Conservation (phyloP, 1,284 basidiomycete species). For the Apiotrichum sp. region DNA sequence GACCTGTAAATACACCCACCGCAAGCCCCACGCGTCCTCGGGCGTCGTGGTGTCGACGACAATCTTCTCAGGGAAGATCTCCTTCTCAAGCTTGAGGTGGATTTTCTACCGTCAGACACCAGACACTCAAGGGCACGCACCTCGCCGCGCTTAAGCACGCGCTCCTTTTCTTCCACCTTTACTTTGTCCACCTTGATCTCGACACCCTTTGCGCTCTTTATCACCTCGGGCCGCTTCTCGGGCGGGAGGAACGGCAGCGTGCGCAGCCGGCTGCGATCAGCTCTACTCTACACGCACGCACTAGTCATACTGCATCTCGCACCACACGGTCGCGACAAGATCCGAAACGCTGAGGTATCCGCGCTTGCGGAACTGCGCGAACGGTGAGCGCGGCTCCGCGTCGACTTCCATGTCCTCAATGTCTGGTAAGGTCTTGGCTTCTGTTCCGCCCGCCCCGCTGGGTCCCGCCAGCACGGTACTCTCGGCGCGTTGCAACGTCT, state of each 20-base stretch:
- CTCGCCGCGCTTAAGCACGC: slow-evolving; percentile 56
- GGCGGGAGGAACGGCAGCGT: slow-evolving; percentile 54
- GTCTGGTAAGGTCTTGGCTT: slow-evolving; percentile 12
- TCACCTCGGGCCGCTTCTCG: slow-evolving; percentile 55
- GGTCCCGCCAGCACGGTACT: not conserved
- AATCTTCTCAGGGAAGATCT: slow-evolving; percentile 60
- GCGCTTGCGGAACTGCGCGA: slow-evolving; percentile 33
- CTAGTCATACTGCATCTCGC: slow-evolving; percentile 48
- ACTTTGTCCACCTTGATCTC: slow-evolving; percentile 58
- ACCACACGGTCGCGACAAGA: slow-evolving; percentile 53
- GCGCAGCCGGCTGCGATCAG: slow-evolving; percentile 33
- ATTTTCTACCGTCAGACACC: slow-evolving; percentile 48
- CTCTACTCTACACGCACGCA: slow-evolving; percentile 6
- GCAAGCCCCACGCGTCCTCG: slow-evolving; percentile 68
- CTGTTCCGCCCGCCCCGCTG: not conserved
- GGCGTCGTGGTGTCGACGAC: slow-evolving; percentile 51
- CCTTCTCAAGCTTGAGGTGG: slow-evolving; percentile 71
- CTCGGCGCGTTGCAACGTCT: slow-evolving; percentile 22
- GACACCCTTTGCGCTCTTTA: slow-evolving; percentile 60
- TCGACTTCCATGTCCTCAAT: slow-evolving; percentile 19
- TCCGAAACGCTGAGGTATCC: slow-evolving; percentile 50
- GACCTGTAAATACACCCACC: slow-evolving; percentile 32
- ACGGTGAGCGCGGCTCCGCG: slow-evolving; percentile 19
- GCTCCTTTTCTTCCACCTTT: slow-evolving; percentile 59
- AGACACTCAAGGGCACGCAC: slow-evolving; percentile 46